Base-by-base conservation (phyloP, 2,329 filamentous ascomycete genomes). In the Aspergillus ochraceoroseus region DNA sequence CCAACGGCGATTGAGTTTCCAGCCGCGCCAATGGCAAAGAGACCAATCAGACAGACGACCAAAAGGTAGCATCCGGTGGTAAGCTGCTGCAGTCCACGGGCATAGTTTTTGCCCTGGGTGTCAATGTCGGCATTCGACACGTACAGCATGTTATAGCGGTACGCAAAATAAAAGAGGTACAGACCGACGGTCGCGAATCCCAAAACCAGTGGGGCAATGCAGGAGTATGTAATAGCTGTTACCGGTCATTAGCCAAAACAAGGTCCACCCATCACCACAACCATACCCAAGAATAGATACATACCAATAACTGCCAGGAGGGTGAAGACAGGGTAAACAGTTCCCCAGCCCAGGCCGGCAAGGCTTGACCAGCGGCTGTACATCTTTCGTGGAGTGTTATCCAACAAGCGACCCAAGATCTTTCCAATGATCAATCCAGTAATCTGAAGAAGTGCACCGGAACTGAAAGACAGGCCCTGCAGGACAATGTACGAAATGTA, bases 401-500 rank as follows among this genome's bases (percentile, higher is more conserved):
- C 77, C 18, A 94, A 71, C 47, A 86, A 71, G 53, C 80, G 84
- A 62, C 88, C 86, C 32, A 89, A 70, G 4, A 94, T 59, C 35
- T 80, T 79, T 58, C 84, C 85, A 19, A 94, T 65, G 32, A 89
- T 65, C 35, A 96, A 74, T 11, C 87, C 87, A 13, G 67, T 71
- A 32, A 85, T 75, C 53, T 94, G 87, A 2, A 94, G 72, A 4
- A 96, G 65, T 1, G 85, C 77, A 32, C 82, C 77, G 0, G 86
- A 76, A 3, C 87, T 84, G 46, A 90, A 80, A 1, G 82, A 83
- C 43, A 96, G 65, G 22, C 90, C 94, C 64, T 96, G 92, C 2
- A 98, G 78, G 20, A 96, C 79, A 51, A 98, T 94, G 68, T 96
- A 98, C 0, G 84, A 87, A 13, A 96, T 82, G 65, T 95, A 98